Percentiles rank a stretch among this genome's conserved stretches.
These are phyloP conservation scores for Rosa multiflora DNA, from an alignment of 306 rosid species.

Conservation along the genomic window DNA sequence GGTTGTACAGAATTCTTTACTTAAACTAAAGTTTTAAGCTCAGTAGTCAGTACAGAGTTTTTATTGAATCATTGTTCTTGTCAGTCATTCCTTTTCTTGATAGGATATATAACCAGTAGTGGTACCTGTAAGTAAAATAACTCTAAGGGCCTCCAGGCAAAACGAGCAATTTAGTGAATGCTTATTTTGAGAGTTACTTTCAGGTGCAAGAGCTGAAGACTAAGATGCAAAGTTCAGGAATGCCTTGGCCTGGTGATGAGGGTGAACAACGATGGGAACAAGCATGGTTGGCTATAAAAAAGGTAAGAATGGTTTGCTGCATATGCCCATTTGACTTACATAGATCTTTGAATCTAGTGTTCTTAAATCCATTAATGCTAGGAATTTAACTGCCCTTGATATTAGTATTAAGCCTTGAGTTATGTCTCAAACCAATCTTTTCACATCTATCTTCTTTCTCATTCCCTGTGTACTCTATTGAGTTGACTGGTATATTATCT, in stretches of 20 bases:
- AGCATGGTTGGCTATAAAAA: conserved; percentile 94
- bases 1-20: conserved; percentile 7
- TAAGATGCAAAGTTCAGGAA: conserved; percentile 84
- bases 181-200: conserved; percentile 28
- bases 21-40: neutral
- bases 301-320: conserved; percentile 45
- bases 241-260: conserved; percentile 99
- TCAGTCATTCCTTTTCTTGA: too few relatives aligned
- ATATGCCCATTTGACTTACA: conserved; percentile 3
- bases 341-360: neutral
- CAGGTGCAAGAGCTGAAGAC: conserved; percentile 85
- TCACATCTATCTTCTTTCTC: neutral
- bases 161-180: neutral
- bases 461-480: neutral
- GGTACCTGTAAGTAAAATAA: too few relatives aligned
- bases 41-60: neutral
- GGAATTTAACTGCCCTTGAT: conserved; percentile 1
- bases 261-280: conserved; percentile 85
- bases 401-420: neutral
- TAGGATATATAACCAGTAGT: too few relatives aligned
- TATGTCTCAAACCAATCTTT: conserved; percentile 1
- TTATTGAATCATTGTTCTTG: too few relatives aligned
- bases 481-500: neutral
- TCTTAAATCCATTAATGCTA: conserved; percentile 4
- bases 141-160: too few relatives aligned